Conservation (phyloP, 331 rosid genomes). For the Erythrophleum ivorense region DNA sequence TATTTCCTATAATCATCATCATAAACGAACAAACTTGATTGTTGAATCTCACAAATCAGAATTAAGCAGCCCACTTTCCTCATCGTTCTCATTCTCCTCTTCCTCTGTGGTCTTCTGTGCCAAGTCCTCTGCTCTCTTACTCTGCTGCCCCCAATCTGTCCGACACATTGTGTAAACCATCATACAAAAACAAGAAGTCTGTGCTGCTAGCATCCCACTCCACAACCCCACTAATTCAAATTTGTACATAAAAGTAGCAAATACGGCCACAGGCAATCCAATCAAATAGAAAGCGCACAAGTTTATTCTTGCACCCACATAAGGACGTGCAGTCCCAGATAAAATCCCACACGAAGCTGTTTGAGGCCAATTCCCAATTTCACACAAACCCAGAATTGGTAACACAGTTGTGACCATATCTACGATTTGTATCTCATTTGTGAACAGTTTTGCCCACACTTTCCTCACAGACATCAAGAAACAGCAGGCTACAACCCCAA, state of each 20-base stretch:
- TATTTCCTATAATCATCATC: constrained; percentile 15
- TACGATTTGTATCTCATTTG: constrained; percentile 72
- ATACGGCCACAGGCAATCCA: constrained; percentile 77
- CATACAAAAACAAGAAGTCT: constrained; percentile 75
- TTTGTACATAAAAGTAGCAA: constrained; percentile 58
- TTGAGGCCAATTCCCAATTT: constrained; percentile 78
- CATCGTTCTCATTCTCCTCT: constrained; percentile 44
- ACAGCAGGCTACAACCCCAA: constrained; percentile 55
- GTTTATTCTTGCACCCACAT: constrained; percentile 79
- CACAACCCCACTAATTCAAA: constrained; percentile 76
- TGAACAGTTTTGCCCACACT: constrained; percentile 70
- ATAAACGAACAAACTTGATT: constrained; percentile 2
- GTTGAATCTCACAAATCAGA: constrained; percentile 43
- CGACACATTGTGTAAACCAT: constrained; percentile 60
- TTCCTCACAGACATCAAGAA: constrained; percentile 50
- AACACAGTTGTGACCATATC: constrained; percentile 61
- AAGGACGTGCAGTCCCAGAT: constrained; percentile 86
- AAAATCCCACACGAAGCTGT: constrained; percentile 83
- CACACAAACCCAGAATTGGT: constrained; percentile 83
- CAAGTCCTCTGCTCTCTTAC: constrained; percentile 63
- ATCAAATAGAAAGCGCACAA: constrained; percentile 77
- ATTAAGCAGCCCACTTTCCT: constrained; percentile 57
- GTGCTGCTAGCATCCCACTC: constrained; percentile 86
- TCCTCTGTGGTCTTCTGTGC: constrained; percentile 30
- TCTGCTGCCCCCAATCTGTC: constrained; percentile 88